phyloP scores from a whole-genome alignment of 805 yeast genomes.

The Komagataella phaffii region DNA sequence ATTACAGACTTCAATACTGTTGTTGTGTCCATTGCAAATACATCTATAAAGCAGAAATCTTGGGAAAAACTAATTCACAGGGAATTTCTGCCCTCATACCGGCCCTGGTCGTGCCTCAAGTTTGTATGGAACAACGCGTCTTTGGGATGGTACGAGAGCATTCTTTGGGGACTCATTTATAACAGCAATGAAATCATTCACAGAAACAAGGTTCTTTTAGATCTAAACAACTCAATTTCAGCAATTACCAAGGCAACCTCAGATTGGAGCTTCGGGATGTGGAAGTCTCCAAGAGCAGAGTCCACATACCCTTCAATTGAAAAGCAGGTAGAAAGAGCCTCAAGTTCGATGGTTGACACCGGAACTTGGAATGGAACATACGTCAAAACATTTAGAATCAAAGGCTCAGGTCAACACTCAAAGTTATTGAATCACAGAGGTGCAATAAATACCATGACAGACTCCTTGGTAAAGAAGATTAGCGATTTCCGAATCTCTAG shows the following conservation, averaged over 20 bases:
- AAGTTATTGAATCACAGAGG: conserved; percentile 23
- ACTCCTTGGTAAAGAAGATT: conserved; percentile 31
- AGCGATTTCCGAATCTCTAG: conserved; percentile 24
- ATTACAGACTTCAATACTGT: neutral
- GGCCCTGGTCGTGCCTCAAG: conserved; percentile 30
- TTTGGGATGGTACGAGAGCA: conserved; percentile 64
- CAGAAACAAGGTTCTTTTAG: conserved; percentile 15
- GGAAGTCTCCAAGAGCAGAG: conserved; percentile 13
- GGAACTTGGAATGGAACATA: conserved; percentile 32
- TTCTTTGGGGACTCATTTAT: conserved; percentile 49
- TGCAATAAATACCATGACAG: conserved; percentile 33
- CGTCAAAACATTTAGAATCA: conserved; percentile 28
- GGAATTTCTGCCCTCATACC: conserved; percentile 26
- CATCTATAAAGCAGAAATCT: neutral
- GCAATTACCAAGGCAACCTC: conserved; percentile 20
- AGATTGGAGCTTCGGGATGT: conserved; percentile 19
- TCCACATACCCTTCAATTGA: neutral
- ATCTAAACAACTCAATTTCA: conserved; percentile 18
- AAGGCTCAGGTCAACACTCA: conserved; percentile 7
- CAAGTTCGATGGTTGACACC: conserved; percentile 11
- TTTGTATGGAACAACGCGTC: conserved; percentile 54
- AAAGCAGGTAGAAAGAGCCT: conserved; percentile 3
- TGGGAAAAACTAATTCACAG: conserved; percentile 7
- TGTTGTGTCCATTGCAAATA: neutral
- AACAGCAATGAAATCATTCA: conserved; percentile 20